These are phyloP conservation scores for Ammopiptanthus mongolicus DNA, from an alignment of 306 rosid species.

Conservation along the genomic window DNA sequence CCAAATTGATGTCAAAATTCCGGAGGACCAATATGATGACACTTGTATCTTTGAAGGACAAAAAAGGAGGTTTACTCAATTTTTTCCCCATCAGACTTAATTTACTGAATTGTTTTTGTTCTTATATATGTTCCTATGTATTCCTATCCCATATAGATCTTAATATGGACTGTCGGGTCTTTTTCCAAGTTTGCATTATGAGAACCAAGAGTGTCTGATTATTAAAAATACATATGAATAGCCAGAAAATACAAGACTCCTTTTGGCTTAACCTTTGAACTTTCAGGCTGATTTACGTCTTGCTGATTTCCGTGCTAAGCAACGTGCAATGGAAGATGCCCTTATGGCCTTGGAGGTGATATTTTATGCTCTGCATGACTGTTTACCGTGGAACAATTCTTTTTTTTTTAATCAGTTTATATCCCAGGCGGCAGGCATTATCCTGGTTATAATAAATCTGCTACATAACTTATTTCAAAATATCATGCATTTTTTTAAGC, in stretches of 20 bases:
- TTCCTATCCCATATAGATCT: not conserved
- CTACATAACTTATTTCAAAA: not conserved
- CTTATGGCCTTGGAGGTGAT: slow-evolving; percentile 89
- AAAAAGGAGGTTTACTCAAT: not conserved
- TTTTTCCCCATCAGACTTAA: not conserved
- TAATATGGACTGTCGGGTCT: not conserved
- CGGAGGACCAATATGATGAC: not conserved
- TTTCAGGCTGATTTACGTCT: slow-evolving; percentile 87
- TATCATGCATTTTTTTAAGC: not conserved
- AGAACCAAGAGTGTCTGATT: not conserved
- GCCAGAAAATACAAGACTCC: not conserved
- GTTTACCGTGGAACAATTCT: not conserved
- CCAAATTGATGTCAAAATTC: no score
- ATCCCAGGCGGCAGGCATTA: not conserved
- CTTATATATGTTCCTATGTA: not conserved
- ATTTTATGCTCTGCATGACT: slow-evolving; percentile 4
- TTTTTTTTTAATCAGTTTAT: not conserved
- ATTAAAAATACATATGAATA: not conserved
- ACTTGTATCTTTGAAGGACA: not conserved
- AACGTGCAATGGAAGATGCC: slow-evolving; percentile 96
- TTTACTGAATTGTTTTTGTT: not conserved
- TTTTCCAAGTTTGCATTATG: not conserved
- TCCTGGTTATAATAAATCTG: not conserved
- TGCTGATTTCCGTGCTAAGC: slow-evolving; percentile 86
- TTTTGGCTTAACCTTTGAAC: slow-evolving; percentile 26